phyloP scores from a whole-genome alignment of 2,329 filamentous ascomycete species.

The Chrysosphaeria jannelii region DNA sequence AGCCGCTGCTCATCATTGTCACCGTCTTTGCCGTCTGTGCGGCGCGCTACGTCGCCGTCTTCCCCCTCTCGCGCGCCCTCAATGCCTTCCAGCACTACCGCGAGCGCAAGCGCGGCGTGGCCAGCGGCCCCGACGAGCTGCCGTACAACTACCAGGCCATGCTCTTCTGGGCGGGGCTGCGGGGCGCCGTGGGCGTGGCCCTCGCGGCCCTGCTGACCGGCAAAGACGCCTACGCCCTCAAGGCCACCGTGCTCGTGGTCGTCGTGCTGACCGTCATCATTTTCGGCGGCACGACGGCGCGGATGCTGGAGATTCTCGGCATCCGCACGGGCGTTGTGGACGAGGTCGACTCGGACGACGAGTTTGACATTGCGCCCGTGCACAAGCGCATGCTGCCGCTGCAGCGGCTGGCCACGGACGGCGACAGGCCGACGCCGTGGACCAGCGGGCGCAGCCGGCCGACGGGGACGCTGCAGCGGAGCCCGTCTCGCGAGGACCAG shows the following conservation, averaged over 20 bases:
- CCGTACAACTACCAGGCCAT: conserved; percentile 95
- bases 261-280: conserved; percentile 97
- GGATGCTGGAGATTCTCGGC: conserved; percentile 93
- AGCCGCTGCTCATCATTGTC: conserved; percentile 82
- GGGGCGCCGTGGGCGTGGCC: conserved; percentile 84
- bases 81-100: conserved; percentile 83
- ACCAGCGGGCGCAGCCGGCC: conserved; percentile 11
- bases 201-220: conserved; percentile 69
- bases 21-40: conserved; percentile 76
- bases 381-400: conserved; percentile 40
- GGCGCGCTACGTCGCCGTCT: conserved; percentile 79
- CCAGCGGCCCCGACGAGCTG: conserved; percentile 55
- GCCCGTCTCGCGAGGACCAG: conserved; percentile 8
- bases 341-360: conserved; percentile 89
- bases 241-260: conserved; percentile 87
- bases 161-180: conserved; percentile 96
- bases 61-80: conserved; percentile 65
- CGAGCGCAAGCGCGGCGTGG: conserved; percentile 38
- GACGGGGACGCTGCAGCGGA: conserved; percentile 21
- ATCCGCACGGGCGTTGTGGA: conserved; percentile 91
- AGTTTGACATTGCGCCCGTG: conserved; percentile 75
- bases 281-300: conserved; percentile 85
- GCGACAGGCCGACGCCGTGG: conserved; percentile 4
- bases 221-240: conserved; percentile 50
- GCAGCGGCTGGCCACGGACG: conserved; percentile 14